These are phyloP conservation scores for Lignosus rhinocerotis DNA, from an alignment of 1,284 basidiomycete genomes.

Conservation along the genomic window DNA sequence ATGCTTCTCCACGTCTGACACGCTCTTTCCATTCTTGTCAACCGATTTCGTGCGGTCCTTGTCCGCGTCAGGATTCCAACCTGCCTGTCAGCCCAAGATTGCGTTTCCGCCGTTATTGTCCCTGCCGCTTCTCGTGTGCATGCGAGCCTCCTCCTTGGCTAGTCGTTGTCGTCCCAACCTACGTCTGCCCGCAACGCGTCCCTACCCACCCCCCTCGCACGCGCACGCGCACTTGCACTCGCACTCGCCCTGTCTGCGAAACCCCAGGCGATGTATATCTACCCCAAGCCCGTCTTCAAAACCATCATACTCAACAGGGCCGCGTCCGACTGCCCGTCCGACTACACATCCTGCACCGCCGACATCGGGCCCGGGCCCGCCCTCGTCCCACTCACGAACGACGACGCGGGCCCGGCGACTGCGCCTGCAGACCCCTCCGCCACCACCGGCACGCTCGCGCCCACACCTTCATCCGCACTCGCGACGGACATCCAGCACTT, in stretches of 20 bases:
- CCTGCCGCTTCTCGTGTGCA: no score
- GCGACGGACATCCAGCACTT: slow-evolving; percentile 12
- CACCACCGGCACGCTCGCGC: background rate
- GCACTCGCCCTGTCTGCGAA: background rate
- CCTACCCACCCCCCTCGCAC: background rate
- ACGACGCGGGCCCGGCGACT: background rate
- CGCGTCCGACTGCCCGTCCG: background rate
- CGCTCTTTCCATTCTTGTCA: background rate
- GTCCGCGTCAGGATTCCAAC: no score
- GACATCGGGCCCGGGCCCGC: background rate
- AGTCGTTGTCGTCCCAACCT: background rate
- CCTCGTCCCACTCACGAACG: background rate
- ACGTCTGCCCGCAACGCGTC: background rate
- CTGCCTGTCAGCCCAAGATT: no score
- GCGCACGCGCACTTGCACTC: background rate
- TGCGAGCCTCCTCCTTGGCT: background rate
- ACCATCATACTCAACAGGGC: background rate
- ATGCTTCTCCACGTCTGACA: background rate
- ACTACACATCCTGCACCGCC: background rate
- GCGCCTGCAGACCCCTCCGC: slow-evolving; percentile 10
- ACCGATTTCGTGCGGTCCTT: no score
- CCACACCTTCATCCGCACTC: slow-evolving; percentile 12
- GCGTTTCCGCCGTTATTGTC: no score
- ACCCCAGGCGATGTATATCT: slow-evolving; percentile 1
- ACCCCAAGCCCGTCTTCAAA: background rate